phyloP scores from a whole-genome alignment of 2,329 filamentous ascomycete genomes.

The Verticillium tricorpus region DNA sequence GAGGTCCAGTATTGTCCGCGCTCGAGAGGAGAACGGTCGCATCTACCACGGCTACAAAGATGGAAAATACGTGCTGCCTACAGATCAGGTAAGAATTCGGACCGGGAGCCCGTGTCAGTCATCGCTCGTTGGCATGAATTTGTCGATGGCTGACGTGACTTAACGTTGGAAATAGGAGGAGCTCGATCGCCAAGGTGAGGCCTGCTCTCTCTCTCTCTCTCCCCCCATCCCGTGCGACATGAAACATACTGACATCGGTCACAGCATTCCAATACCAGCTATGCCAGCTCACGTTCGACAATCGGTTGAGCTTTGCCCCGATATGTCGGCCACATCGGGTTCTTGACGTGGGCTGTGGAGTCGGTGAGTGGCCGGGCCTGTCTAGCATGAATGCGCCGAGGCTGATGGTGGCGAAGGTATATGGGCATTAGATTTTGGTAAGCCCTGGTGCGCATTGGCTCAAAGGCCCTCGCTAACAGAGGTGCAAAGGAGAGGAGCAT shows the following conservation, averaged over 20 bases:
- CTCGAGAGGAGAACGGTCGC: constrained; percentile 29
- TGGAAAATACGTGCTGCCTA: constrained; percentile 32
- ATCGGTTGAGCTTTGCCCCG: constrained; percentile 16
- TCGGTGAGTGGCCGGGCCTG: background rate
- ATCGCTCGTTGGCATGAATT: background rate
- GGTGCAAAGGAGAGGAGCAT: constrained; percentile 20
- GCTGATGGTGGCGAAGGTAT: constrained; percentile 39
- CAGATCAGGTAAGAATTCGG: constrained; percentile 24
- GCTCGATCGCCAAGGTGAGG: constrained; percentile 25
- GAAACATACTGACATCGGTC: background rate
- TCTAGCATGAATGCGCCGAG: background rate
- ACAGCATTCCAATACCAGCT: constrained; percentile 25
- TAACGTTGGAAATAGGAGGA: constrained; percentile 22
- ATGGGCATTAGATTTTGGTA: constrained; percentile 41
- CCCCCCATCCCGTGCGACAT: background rate
- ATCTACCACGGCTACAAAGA: constrained; percentile 33
- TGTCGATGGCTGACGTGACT: constrained; percentile 2
- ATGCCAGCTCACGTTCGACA: constrained; percentile 18
- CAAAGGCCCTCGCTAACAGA: background rate
- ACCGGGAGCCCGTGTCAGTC: too few relatives aligned
- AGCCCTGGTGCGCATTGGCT: background rate
- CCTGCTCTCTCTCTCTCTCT: background rate
- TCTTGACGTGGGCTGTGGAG: constrained; percentile 34
- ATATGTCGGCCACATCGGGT: constrained; percentile 14
- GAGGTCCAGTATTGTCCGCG: constrained; percentile 22